Base-by-base conservation (phyloP, 2,329 filamentous ascomycete genomes). In the Gaeumannomyces sp. region DNA sequence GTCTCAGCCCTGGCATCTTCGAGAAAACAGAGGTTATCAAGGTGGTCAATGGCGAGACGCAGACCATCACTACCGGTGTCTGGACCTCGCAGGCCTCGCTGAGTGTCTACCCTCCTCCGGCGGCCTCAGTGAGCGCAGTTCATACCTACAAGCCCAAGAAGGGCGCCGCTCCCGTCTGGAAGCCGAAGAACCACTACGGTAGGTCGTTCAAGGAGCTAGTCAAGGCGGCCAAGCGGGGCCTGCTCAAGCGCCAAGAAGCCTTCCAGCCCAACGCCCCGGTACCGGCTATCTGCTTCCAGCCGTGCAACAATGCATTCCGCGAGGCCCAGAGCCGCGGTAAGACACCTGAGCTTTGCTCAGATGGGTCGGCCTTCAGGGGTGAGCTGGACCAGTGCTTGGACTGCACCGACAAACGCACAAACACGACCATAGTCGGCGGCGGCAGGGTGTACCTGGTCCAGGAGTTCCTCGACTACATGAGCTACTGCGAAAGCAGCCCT, bases 1-100 rank as follows among this genome's bases (percentile, higher is more conserved):
- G 87, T 5, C 76, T 91, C 22, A 83, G 79, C 62, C 88, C 85
- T 66, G 83, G 82, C 58, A 86, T 90, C 25, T 90, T 89, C 66
- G 78, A 80, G 27, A 74, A 79, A 29, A 70, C 81, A 6, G 69
- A 76, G 1, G 70, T 79, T 14, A 69, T 77, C 6, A 75, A 75
- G 64, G 71, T 75, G 2, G 64, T 77, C 8, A 69, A 75, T 33
- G 76, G 76, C 31, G 72, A 74, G 13, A 71, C 76, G 2, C 79
- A 74, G 0, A 85, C 82, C 1, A 75, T 80, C 62, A 79, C 78
- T 0, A 87, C 84, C 0, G 85, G 85, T 2, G 81, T 86, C 70
- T 87, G 82, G 80, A 77, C 70, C 2, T 81, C 83, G 0, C 84
- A 86, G 67, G 71, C 82, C 0, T 76, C 74, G 16, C 65, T 85